These are phyloP conservation scores for Colletotrichum simmondsii DNA, from an alignment of 2,329 filamentous ascomycete species.

Conservation along the genomic window DNA sequence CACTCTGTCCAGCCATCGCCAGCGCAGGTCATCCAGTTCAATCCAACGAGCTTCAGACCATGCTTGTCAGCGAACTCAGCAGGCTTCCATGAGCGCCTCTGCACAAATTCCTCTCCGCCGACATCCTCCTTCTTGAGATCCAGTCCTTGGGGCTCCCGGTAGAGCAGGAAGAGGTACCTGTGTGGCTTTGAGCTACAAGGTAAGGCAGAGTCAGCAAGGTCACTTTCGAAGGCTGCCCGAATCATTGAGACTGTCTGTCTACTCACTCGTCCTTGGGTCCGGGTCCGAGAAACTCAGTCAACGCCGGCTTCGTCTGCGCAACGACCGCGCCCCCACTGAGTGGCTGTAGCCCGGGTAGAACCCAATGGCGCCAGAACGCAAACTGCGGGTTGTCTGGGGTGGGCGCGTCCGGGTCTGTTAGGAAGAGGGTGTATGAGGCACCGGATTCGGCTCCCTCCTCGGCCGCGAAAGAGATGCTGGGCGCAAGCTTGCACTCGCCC, in stretches of 20 bases:
- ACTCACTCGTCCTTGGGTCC: constrained; percentile 58
- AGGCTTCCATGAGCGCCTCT: constrained; percentile 54
- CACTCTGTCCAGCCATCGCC: constrained; percentile 53
- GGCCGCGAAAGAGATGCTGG: constrained; percentile 48
- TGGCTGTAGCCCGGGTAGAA: constrained; percentile 54
- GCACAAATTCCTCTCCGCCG: constrained; percentile 57
- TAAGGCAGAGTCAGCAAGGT: neutral
- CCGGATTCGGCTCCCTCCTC: constrained; percentile 44
- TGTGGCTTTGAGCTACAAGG: constrained; percentile 56
- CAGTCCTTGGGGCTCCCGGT: constrained; percentile 50
- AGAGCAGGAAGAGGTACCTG: constrained; percentile 57
- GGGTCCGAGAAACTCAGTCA: constrained; percentile 56
- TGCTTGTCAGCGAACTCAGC: constrained; percentile 51
- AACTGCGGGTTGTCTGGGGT: constrained; percentile 66
- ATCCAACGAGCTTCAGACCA: constrained; percentile 49
- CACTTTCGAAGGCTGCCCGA: neutral
- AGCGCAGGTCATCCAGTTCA: constrained; percentile 59
- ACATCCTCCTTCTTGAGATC: constrained; percentile 52
- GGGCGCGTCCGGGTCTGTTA: constrained; percentile 65
- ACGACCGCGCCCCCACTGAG: constrained; percentile 37
- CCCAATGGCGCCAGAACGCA: constrained; percentile 66
- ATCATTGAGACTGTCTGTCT: neutral
- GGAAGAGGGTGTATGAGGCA: constrained; percentile 56
- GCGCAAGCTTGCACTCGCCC: constrained; percentile 48
- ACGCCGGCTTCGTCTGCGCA: constrained; percentile 43